phyloP scores from a whole-genome alignment of 2,329 filamentous ascomycete species.

The Cercospora sojina region DNA sequence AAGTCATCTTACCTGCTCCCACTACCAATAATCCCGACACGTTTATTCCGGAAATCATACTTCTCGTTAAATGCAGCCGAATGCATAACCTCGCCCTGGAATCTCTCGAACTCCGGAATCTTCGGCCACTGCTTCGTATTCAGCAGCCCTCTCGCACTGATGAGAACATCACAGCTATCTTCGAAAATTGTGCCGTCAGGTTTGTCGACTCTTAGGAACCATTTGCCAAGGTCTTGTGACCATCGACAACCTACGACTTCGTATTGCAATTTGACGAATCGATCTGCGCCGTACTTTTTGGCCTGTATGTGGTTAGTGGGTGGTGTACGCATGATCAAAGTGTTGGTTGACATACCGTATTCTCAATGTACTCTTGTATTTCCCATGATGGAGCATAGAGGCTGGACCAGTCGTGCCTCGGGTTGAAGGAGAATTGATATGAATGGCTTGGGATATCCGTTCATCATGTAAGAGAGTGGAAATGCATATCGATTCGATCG shows the following conservation, averaged over 20 bases:
- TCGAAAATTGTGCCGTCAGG: constrained; percentile 15
- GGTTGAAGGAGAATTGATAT: constrained; percentile 47
- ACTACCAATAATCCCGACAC: constrained; percentile 44
- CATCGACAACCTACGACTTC: constrained; percentile 21
- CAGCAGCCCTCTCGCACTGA: constrained; percentile 24
- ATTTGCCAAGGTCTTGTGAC: constrained; percentile 23
- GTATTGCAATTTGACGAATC: constrained; percentile 36
- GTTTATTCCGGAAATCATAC: constrained; percentile 37
- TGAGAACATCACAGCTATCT: constrained; percentile 24
- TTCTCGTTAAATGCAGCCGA: constrained; percentile 40
- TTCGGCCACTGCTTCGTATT: constrained; percentile 26
- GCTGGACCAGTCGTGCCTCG: constrained; percentile 44
- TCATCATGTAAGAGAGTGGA: no score
- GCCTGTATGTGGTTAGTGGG: background rate
- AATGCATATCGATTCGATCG: background rate
- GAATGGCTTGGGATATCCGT: constrained; percentile 43
- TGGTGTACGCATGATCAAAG: background rate
- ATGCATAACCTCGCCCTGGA: constrained; percentile 41
- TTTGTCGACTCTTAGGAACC: constrained; percentile 19
- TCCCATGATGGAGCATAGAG: constrained; percentile 43
- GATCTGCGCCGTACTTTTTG: constrained; percentile 24
- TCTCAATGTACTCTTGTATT: constrained; percentile 23
- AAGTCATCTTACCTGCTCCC: constrained; percentile 30
- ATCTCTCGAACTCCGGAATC: constrained; percentile 41
- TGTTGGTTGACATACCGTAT: background rate